phyloP scores from a whole-genome alignment of 257 asterid species.

The Phtheirospermum japonicum region DNA sequence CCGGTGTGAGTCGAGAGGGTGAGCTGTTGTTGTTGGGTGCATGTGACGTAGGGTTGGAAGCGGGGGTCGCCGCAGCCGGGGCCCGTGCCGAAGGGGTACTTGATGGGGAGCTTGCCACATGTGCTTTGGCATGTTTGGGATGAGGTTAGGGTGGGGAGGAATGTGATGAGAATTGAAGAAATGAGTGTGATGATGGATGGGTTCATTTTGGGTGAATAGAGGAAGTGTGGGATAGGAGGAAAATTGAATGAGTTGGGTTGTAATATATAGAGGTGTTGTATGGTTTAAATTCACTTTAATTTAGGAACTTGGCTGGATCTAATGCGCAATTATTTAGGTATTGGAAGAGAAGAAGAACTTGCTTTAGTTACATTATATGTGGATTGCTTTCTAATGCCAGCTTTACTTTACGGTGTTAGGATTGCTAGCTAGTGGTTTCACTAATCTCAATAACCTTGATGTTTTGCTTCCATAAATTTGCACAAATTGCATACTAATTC shows the following conservation, averaged over 20 bases:
- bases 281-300: too few species aligned
- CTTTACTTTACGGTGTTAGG: too few species aligned
- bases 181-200: slow-evolving; percentile 22
- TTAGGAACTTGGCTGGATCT: too few species aligned
- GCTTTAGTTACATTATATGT: too few species aligned
- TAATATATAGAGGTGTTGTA: slow-evolving; percentile 19
- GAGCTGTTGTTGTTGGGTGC: slow-evolving; percentile 50
- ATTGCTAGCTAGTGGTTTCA: too few species aligned
- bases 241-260: slow-evolving; percentile 20
- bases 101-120: slow-evolving; percentile 61
- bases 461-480: too few species aligned
- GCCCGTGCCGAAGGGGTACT: slow-evolving; percentile 75
- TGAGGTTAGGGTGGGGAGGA: slow-evolving; percentile 36
- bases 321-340: too few species aligned
- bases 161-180: slow-evolving; percentile 29
- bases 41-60: slow-evolving; percentile 57
- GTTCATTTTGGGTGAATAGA: background rate
- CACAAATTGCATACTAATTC: too few species aligned
- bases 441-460: too few species aligned
- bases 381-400: too few species aligned
- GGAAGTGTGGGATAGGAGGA: slow-evolving; percentile 15
- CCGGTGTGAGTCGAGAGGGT: slow-evolving; percentile 65
- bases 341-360: too few species aligned
- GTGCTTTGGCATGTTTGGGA: slow-evolving; percentile 60
- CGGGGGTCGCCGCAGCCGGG: slow-evolving; percentile 80